Evolutionary conservation across 805 yeast genomes (phyloP).

Genomic region (Wickerhamomyces xylosicus): DNA sequence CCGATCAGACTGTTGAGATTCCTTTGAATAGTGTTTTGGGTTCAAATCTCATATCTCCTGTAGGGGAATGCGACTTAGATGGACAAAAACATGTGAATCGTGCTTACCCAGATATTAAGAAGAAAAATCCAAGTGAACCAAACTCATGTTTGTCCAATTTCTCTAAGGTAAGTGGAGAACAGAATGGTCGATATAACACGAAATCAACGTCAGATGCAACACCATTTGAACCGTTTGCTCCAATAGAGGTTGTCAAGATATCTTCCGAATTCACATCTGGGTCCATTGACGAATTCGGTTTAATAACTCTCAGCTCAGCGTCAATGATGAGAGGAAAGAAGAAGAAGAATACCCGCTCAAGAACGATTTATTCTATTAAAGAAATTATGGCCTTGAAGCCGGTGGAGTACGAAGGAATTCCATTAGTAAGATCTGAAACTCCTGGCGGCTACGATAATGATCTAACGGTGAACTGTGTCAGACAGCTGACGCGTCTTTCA

Average conservation of each 20-base stretch:
- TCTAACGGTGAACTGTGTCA: background rate
- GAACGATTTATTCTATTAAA: conserved; percentile 9
- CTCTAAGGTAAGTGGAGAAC: background rate
- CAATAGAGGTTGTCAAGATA: conserved; percentile 6
- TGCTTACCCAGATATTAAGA: conserved; percentile 12
- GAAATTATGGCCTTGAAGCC: conserved; percentile 13
- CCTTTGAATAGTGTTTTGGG: background rate
- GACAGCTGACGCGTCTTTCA: conserved; percentile 6
- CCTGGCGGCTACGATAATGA: background rate
- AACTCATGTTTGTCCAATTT: background rate
- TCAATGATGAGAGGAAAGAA: background rate
- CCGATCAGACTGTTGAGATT: background rate
- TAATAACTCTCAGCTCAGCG: conserved; percentile 1
- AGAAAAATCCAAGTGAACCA: background rate
- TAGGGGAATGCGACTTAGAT: background rate
- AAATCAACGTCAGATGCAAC: background rate
- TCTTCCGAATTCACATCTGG: conserved; percentile 4
- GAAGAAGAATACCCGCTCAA: background rate
- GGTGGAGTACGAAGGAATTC: conserved; percentile 9
- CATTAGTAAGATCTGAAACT: conserved; percentile 1
- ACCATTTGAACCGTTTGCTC: background rate
- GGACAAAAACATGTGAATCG: conserved; percentile 5
- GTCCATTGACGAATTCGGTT: conserved; percentile 1
- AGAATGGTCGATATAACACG: background rate
- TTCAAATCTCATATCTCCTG: conserved; percentile 3